A percentile compares a stretch with the other conserved stretches of the same genome.
These are phyloP conservation scores for Fusarium veterinarium DNA, from an alignment of 2,329 filamentous ascomycete species.

Conservation along the genomic window DNA sequence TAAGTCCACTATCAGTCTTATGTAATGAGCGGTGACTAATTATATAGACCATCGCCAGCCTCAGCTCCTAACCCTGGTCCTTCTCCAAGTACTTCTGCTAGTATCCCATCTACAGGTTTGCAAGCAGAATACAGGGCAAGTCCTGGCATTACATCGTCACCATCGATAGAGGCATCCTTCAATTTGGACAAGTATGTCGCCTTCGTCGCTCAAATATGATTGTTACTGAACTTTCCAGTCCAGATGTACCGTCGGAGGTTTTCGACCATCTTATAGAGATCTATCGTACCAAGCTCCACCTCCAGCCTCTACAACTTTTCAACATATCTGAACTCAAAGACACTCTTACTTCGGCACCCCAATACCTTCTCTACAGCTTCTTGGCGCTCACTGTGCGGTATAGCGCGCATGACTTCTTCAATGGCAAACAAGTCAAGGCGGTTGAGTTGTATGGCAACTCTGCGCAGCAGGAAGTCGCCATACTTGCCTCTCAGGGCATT, in stretches of 20 bases:
- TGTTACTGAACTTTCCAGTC: not conserved
- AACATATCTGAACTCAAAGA: not conserved
- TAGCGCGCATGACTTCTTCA: not conserved
- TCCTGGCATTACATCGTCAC: not conserved
- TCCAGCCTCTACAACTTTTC: conserved; percentile 11
- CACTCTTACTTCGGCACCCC: not conserved
- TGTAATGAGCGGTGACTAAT: not conserved
- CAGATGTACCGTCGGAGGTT: not conserved
- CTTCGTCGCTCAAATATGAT: accelerated
- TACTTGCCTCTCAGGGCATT: not conserved
- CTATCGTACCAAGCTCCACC: conserved; percentile 8
- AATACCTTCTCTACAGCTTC: conserved; percentile 1
- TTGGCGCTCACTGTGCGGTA: not conserved
- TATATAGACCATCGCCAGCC: not conserved
- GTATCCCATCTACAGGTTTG: not conserved
- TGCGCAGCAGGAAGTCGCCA: not conserved
- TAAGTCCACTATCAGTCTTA: not conserved
- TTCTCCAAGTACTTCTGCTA: not conserved
- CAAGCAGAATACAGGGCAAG: not conserved
- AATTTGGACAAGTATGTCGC: not conserved
- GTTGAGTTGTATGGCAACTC: not conserved
- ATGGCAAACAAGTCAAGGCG: not conserved
- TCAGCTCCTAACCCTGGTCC: not conserved
- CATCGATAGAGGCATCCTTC: not conserved
- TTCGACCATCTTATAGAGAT: conserved; percentile 5